phyloP scores from a whole-genome alignment of 768 basidiomycete genomes.

The Tremella yokohamensis region DNA sequence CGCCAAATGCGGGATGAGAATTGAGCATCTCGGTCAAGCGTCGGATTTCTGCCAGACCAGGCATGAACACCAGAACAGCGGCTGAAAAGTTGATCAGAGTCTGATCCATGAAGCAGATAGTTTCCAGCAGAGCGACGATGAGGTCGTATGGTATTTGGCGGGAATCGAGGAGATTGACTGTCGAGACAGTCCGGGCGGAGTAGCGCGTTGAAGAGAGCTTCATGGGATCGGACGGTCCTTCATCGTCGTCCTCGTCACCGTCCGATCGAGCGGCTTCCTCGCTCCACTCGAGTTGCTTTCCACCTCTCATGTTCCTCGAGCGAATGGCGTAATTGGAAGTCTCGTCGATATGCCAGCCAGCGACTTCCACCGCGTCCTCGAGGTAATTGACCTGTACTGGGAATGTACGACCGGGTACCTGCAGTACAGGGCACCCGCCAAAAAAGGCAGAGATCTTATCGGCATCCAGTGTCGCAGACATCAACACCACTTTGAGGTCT shows the following conservation, averaged over 20 bases:
- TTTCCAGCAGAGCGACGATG: slow-evolving; percentile 75
- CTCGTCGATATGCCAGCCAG: slow-evolving; percentile 73
- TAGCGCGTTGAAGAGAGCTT: slow-evolving; percentile 57
- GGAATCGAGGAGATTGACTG: slow-evolving; percentile 81
- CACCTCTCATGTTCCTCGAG: slow-evolving; percentile 52
- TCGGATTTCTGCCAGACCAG: slow-evolving; percentile 89
- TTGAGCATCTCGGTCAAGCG: slow-evolving; percentile 74
- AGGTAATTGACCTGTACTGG: slow-evolving; percentile 81
- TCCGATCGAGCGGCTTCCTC: slow-evolving; percentile 64
- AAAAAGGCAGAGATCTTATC: slow-evolving; percentile 73
- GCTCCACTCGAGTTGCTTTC: slow-evolving; percentile 70
- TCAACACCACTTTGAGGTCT: slow-evolving; percentile 87
- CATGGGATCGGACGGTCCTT: slow-evolving; percentile 42
- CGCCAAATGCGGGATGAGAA: slow-evolving; percentile 71
- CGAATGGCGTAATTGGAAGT: slow-evolving; percentile 64
- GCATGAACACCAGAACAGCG: slow-evolving; percentile 88
- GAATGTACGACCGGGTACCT: slow-evolving; percentile 90
- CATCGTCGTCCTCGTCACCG: slow-evolving; percentile 61
- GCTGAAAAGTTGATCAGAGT: slow-evolving; percentile 61
- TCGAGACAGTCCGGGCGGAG: slow-evolving; percentile 66
- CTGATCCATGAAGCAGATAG: slow-evolving; percentile 68
- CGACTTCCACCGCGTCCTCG: slow-evolving; percentile 84
- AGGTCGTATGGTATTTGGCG: slow-evolving; percentile 87
- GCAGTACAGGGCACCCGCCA: slow-evolving; percentile 72
- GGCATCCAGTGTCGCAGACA: slow-evolving; percentile 89